These are phyloP conservation scores for Daldinia sp. DNA, from an alignment of 2,329 filamentous ascomycete species.

Conservation along the genomic window DNA sequence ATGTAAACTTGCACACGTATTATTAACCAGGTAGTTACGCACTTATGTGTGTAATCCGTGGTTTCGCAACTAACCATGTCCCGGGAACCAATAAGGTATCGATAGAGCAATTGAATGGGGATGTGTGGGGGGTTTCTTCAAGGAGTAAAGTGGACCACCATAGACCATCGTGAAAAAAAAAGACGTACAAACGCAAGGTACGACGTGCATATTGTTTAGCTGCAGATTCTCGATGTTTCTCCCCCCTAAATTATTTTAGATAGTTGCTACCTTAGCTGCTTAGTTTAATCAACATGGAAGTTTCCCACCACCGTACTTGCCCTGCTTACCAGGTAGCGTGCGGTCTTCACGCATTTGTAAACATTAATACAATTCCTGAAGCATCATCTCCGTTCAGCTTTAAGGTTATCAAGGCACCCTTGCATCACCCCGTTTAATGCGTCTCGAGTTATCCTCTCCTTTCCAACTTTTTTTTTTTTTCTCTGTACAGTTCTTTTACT, in stretches of 20 bases:
- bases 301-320: conserved; percentile 18
- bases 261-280: conserved; percentile 27
- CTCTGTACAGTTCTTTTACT: conserved; percentile 10
- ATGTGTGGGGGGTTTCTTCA: conserved; percentile 19
- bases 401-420: conserved; percentile 33
- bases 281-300: conserved; percentile 4
- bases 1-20: not conserved
- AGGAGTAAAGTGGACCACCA: conserved; percentile 27
- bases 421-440: conserved; percentile 15
- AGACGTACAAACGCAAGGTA: conserved; percentile 40
- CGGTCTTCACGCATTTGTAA: not conserved
- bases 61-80: conserved; percentile 34
- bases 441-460: conserved; percentile 13
- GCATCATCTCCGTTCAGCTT: conserved; percentile 30
- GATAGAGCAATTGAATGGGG: conserved; percentile 16
- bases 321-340: not conserved
- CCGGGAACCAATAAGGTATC: conserved; percentile 29
- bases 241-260: not conserved
- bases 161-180: conserved; percentile 16
- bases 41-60: conserved; percentile 10
- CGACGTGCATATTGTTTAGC: conserved; percentile 31
- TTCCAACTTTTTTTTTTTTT: conserved; percentile 6
- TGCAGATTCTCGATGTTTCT: conserved; percentile 27
- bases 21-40: not conserved
- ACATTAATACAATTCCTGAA: not conserved